A percentile compares a stretch with the other conserved stretches of the same genome.
These are phyloP conservation scores for Tolypocladium sp. DNA, from an alignment of 2,329 filamentous ascomycete genomes.

Conservation along the genomic window DNA sequence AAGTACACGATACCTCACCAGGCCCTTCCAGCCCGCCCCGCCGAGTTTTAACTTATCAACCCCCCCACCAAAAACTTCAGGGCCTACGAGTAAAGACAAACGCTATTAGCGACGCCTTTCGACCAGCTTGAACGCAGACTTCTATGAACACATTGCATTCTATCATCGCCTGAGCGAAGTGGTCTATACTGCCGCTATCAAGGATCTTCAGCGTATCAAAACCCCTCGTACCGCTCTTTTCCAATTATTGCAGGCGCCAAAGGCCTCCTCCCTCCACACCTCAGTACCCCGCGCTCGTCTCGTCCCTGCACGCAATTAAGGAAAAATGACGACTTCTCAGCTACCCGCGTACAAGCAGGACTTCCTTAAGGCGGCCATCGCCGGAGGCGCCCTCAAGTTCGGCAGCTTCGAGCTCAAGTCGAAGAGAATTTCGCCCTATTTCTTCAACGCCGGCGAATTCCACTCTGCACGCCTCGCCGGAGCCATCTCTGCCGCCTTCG, in stretches of 20 bases:
- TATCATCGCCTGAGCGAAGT: neutral
- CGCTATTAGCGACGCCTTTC: neutral
- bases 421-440: slow-evolving; percentile 85
- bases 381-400: slow-evolving; percentile 66
- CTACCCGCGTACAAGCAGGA: slow-evolving; percentile 59
- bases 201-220: neutral
- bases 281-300: neutral
- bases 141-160: neutral
- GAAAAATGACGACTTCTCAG: slow-evolving; percentile 14
- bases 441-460: slow-evolving; percentile 93
- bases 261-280: neutral
- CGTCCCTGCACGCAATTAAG: neutral
- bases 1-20: neutral
- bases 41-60: neutral
- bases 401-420: slow-evolving; percentile 88
- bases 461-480: slow-evolving; percentile 70
- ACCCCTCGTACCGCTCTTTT: neutral
- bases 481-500: slow-evolving; percentile 75
- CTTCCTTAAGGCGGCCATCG: slow-evolving; percentile 62
- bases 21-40: neutral
- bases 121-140: neutral
- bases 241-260: neutral
- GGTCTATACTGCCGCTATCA: neutral
- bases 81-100: too few relatives aligned
- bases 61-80: slow-evolving; percentile 9